phyloP scores from a whole-genome alignment of 345 rosid species.

The Bruguiera parviflora region DNA sequence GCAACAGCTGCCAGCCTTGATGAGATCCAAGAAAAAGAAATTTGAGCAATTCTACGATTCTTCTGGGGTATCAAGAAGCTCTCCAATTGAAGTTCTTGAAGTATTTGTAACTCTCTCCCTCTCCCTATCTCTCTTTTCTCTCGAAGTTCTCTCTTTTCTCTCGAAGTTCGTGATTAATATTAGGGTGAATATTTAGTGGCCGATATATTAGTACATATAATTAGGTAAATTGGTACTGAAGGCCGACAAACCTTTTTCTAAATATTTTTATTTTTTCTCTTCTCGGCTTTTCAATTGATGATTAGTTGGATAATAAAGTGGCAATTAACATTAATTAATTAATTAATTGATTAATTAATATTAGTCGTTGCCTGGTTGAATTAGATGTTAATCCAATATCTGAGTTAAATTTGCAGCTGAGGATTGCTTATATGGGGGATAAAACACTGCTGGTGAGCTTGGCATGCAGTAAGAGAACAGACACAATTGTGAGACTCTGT shows the following conservation, averaged over 20 bases:
- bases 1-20: slow-evolving; percentile 48
- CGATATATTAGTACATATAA: too few relatives aligned
- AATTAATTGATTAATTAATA: too few relatives aligned
- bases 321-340: too few relatives aligned
- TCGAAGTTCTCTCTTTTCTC: neutral
- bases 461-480: slow-evolving; percentile 71
- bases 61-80: slow-evolving; percentile 34
- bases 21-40: slow-evolving; percentile 75
- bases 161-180: neutral
- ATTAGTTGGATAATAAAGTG: too few relatives aligned
- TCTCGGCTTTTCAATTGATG: too few relatives aligned
- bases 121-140: too few relatives aligned
- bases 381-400: too few relatives aligned
- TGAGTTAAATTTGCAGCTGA: slow-evolving; percentile 38
- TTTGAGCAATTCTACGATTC: slow-evolving; percentile 32
- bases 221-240: too few relatives aligned
- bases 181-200: too few relatives aligned
- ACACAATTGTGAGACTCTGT: slow-evolving; percentile 85
- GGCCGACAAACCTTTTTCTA: too few relatives aligned
- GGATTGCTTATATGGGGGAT: slow-evolving; percentile 72
- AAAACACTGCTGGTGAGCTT: slow-evolving; percentile 67
- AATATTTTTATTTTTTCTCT: too few relatives aligned
- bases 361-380: neutral
- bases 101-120: slow-evolving; percentile 9
- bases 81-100: slow-evolving; percentile 67